phyloP scores from a whole-genome alignment of 345 rosid species.

The Ceriops decandra region DNA sequence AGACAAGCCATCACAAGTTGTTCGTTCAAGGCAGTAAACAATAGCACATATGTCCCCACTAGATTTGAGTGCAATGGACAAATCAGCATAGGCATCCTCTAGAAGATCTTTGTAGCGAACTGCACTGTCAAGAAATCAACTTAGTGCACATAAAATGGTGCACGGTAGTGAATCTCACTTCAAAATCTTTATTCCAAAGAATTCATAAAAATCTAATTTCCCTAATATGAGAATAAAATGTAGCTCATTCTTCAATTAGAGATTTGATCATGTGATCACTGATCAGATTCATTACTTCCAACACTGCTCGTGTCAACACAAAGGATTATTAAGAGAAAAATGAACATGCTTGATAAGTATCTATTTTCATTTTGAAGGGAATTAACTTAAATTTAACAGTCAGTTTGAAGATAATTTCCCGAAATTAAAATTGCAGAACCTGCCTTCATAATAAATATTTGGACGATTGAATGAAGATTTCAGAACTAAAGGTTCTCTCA shows the following conservation, averaged over 20 bases:
- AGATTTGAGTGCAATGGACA: slow-evolving; percentile 61
- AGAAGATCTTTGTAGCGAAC: slow-evolving; percentile 90
- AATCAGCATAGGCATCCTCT: slow-evolving; percentile 67
- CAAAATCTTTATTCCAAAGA: neutral
- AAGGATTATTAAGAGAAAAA: no score
- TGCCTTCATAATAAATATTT: slow-evolving; percentile 91
- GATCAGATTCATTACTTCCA: no score
- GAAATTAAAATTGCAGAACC: neutral
- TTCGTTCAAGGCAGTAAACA: slow-evolving; percentile 91
- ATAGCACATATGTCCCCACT: slow-evolving; percentile 75
- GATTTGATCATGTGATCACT: no score
- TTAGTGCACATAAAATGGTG: slow-evolving; percentile 30
- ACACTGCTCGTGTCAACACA: no score
- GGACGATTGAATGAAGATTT: slow-evolving; percentile 93
- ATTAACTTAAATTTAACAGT: no score
- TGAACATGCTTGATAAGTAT: no score
- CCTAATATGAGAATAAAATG: no score
- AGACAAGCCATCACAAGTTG: slow-evolving; percentile 86
- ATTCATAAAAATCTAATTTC: no score
- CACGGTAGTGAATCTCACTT: neutral
- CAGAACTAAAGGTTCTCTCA: slow-evolving; percentile 76
- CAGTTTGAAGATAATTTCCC: no score
- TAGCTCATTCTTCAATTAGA: no score
- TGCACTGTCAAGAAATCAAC: slow-evolving; percentile 37
- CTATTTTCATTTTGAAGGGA: no score